A percentile compares a stretch with the other conserved stretches of the same genome.
phyloP scores from a whole-genome alignment of 2,329 filamentous ascomycete species.

The Aspergillus sp. region DNA sequence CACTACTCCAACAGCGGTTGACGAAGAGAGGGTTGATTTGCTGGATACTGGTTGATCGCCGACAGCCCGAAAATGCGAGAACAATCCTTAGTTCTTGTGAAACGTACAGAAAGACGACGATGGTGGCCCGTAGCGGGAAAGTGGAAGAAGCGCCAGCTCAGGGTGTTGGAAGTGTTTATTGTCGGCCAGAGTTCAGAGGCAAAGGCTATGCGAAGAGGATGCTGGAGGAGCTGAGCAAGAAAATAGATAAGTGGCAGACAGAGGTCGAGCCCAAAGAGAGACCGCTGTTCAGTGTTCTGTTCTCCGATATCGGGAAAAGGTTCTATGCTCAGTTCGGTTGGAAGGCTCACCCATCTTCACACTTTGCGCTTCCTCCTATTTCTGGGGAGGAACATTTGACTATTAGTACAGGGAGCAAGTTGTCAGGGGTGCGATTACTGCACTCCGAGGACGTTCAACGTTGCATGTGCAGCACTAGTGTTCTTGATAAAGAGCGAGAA shows the following conservation, averaged over 20 bases:
- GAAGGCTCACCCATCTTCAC: conserved; percentile 70
- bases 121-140: conserved; percentile 50
- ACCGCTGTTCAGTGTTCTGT: conserved; percentile 73
- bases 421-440: conserved; percentile 33
- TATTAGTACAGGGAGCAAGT: conserved; percentile 22
- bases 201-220: conserved; percentile 76
- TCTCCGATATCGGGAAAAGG: conserved; percentile 79
- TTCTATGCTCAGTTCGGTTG: conserved; percentile 81
- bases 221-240: conserved; percentile 64
- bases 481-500: conserved; percentile 66
- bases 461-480: conserved; percentile 57
- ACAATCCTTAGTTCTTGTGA: conserved; percentile 61
- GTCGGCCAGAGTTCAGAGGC: conserved; percentile 64
- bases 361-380: conserved; percentile 62
- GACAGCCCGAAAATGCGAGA: conserved; percentile 38
- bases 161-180: conserved; percentile 80
- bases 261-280: conserved; percentile 40
- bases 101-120: conserved; percentile 46
- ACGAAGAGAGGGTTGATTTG: conserved; percentile 57
- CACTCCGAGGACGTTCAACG: conserved; percentile 33
- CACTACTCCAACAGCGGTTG: conserved; percentile 52
- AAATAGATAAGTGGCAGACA: conserved; percentile 54
- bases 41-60: conserved; percentile 59
- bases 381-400: conserved; percentile 22
- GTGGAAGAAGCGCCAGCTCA: conserved; percentile 62